These are phyloP conservation scores for Ophioceras dolichostomum DNA, from an alignment of 2,329 filamentous ascomycete genomes.

Conservation along the genomic window DNA sequence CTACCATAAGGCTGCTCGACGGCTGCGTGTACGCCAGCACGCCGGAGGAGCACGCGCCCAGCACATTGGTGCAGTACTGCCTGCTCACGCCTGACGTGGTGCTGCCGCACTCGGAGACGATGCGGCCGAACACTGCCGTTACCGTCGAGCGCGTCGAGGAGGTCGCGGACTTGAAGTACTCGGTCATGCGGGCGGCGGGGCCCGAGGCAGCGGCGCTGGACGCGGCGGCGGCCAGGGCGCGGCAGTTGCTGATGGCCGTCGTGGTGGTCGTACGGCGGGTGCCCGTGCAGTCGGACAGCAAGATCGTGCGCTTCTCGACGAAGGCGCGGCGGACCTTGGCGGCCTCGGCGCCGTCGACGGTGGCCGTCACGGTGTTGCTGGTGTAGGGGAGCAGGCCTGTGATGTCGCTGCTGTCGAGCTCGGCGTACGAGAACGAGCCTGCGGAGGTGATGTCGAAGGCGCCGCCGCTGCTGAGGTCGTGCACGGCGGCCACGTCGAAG, in stretches of 20 bases:
- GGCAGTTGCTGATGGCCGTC: slow-evolving; percentile 41
- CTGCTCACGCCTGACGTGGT: slow-evolving; percentile 31
- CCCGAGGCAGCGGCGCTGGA: slow-evolving; percentile 37
- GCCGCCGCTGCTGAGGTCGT: slow-evolving; percentile 38
- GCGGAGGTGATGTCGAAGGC: slow-evolving; percentile 41
- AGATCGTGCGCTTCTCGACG: slow-evolving; percentile 32
- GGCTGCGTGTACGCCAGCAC: slow-evolving; percentile 53
- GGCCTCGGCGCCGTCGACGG: slow-evolving; percentile 43
- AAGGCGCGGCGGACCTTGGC: slow-evolving; percentile 34
- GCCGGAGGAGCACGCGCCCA: slow-evolving; percentile 32
- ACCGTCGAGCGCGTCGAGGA: slow-evolving; percentile 33
- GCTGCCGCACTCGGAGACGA: slow-evolving; percentile 43
- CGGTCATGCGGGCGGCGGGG: slow-evolving; percentile 33
- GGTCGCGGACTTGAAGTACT: slow-evolving; percentile 52
- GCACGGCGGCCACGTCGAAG: slow-evolving; percentile 43
- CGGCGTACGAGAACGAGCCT: slow-evolving; percentile 44
- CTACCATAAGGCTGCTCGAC: slow-evolving; percentile 39
- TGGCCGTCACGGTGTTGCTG: slow-evolving; percentile 45
- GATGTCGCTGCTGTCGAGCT: slow-evolving; percentile 36
- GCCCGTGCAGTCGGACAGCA: slow-evolving; percentile 42
- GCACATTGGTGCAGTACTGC: slow-evolving; percentile 48
- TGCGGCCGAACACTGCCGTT: slow-evolving; percentile 33
- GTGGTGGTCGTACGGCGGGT: slow-evolving; percentile 27
- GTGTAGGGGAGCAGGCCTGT: slow-evolving; percentile 41
- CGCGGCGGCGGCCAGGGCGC: slow-evolving; percentile 38